Evolutionary conservation across 371 early-diverging fungal species (phyloP), one percentile per base, ranked within the genome.

Genomic region (Phascolomyces articulosus): DNA sequence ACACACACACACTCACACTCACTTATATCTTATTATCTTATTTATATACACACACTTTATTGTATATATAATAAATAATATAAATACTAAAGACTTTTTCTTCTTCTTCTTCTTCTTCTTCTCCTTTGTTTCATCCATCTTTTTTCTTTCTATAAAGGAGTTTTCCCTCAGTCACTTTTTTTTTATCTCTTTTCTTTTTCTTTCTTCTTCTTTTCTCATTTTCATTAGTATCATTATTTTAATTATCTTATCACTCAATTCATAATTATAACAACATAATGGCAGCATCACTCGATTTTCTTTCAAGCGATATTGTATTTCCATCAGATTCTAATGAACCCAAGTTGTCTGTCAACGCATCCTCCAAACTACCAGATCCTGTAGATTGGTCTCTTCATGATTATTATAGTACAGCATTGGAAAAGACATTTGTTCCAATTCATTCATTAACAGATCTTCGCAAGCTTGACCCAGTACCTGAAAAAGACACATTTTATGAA

Each of bases 321-420:
- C 80, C 80, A 34, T 70, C 69, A 15, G 80, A 80, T 48, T 68
- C 69, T 27, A 72, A 75, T 26, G 63, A 71, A 55, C 65, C 80
- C 15, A 80, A 80, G 47, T 59, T 80, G 18, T 73, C 77, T 41
- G 69, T 75, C 40, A 63, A 71, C 23, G 40, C 73, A 21, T 60
- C 63, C 31, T 57, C 64, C 34, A 77, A 80, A 58, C 63, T 80
- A 13, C 77, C 80, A 10, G 75, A 80, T 31, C 68, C 74, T 8
- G 65, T 68, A 3, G 75, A 80, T 55, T 80, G 80, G 80, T 69
- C 74, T 29, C 34, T 68, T 34, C 71, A 80, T 34, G 80, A 80
- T 48, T 77, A 75, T 20, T 71, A 73, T 44, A 63, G 65, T 28
- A 75, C 75, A 16, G 59, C 74, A 16, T 66, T 63, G 40, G 70